Base-by-base conservation (phyloP, 129 eudicot genomes). In the Ambrosia artemisiifolia region DNA sequence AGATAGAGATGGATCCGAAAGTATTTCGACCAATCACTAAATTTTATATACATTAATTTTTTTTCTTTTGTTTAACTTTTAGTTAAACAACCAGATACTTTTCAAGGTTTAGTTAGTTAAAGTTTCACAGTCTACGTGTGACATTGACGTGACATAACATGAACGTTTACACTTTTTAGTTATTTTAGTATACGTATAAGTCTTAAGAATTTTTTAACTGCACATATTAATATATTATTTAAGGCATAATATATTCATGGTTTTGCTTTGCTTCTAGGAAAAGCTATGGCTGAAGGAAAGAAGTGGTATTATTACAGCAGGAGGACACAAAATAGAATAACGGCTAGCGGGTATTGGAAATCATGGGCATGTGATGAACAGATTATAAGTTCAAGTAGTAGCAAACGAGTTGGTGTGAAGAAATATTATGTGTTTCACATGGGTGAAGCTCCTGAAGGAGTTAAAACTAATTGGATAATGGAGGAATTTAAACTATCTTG, bases 251-350 rank as follows among this genome's bases (percentile, higher is more conserved):
- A 30, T 42, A 28, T 57, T 47, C 34, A 28, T 38, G 71, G 81
- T 28, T 78, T 18, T 70, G 19, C 28, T 64, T 65, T 24, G 18
- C 40, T 55, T 83, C 74, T 36, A 94, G 98, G 98, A 38, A 94
- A 90, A 72, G 97, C 97, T 5, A 65, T 94, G 86, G 81, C 18
- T 3, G 98, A 90, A 79, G 98, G 93, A 14, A 83, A 78, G 43
- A 94, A 84, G 76, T 94, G 97, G 96, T 94, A 94, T 59, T 94
- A 78, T 66, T 94, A 90, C 59, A 88, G 98, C 68, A 55, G 98
- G 74, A 88, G 85, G 81, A 88, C 86, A 14, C 88, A 81, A 64
- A 84, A 72, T 65, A 73, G 96, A 61, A 49, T 86, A 11, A 86
- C 96, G 11, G 76, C 48, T 0, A 90, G 77, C 42, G 98, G 98